Evolutionary conservation across 2,329 filamentous ascomycete genomes (phyloP).

Genomic region (Neophaeococcomyces aloes): DNA sequence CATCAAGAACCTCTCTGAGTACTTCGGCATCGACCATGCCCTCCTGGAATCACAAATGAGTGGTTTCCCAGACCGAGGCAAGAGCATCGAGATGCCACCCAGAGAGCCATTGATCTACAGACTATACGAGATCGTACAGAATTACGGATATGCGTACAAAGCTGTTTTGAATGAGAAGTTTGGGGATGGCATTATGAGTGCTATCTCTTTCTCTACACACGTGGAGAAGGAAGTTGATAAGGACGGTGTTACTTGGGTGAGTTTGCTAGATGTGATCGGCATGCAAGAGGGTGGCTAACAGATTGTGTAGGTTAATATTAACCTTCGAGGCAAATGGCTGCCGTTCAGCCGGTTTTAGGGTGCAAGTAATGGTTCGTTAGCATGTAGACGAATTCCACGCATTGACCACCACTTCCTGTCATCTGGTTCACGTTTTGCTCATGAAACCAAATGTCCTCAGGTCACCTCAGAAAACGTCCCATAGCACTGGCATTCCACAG

Average conservation of each 20-base stretch:
- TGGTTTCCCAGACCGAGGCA: constrained; percentile 71
- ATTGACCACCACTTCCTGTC: no score
- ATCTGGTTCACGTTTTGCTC: no score
- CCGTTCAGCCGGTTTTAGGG: constrained; percentile 37
- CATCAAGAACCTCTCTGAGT: constrained; percentile 52
- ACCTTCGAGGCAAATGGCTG: constrained; percentile 68
- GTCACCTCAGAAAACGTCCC: no score
- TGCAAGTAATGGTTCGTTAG: not conserved
- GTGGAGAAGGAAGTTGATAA: constrained; percentile 90
- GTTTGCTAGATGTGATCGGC: not conserved
- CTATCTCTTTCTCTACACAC: constrained; percentile 79
- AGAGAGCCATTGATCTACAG: constrained; percentile 81
- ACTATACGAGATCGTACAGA: constrained; percentile 88
- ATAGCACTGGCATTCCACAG: no score
- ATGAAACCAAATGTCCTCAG: no score
- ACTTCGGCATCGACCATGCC: constrained; percentile 52
- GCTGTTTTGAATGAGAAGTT: constrained; percentile 93
- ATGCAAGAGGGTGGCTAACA: constrained; percentile 1
- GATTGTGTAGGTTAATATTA: constrained; percentile 56
- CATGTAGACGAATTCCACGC: no score
- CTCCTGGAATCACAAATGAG: constrained; percentile 52
- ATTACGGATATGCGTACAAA: constrained; percentile 94
- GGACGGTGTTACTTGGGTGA: constrained; percentile 60
- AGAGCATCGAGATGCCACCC: constrained; percentile 70
- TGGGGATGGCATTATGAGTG: constrained; percentile 91